A percentile compares a stretch with the other conserved stretches of the same genome.
Conservation (phyloP, 176 grass and related monocot species). For the Alloteropsis semialata region DNA sequence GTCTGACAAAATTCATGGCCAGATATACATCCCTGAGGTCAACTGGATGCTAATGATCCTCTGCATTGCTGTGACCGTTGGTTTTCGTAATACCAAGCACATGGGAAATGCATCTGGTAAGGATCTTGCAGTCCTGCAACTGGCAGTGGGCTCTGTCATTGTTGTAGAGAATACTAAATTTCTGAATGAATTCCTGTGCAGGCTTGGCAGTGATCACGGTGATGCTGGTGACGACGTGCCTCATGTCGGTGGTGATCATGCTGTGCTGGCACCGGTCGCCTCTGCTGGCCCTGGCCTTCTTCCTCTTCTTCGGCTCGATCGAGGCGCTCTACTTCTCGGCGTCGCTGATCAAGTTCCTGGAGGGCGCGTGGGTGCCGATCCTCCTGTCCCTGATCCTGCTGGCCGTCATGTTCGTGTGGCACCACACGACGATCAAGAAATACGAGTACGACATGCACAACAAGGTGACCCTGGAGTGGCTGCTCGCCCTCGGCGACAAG, state of each 20-base stretch:
- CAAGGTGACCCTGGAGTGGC: slow-evolving; percentile 95
- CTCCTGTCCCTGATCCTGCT: slow-evolving; percentile 71
- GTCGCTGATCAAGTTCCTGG: slow-evolving; percentile 87
- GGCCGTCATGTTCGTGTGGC: slow-evolving; percentile 90
- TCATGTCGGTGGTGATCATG: slow-evolving; percentile 80
- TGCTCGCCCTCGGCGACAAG: slow-evolving; percentile 71
- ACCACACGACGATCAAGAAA: slow-evolving; percentile 85
- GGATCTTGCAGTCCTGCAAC: neutral
- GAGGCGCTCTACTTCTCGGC: slow-evolving; percentile 95
- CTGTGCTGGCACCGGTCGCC: slow-evolving; percentile 86
- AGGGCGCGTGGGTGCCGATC: slow-evolving; percentile 88
- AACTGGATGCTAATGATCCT: slow-evolving; percentile 99
- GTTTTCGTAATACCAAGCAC: slow-evolving; percentile 90
- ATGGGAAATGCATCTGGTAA: slow-evolving; percentile 93
- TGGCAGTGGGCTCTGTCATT: too few relatives aligned
- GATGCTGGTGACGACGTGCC: slow-evolving; percentile 93
- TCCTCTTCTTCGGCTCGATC: slow-evolving; percentile 87
- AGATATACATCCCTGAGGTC: slow-evolving; percentile 98
- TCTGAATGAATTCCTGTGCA: slow-evolving; percentile 17
- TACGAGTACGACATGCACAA: slow-evolving; percentile 94
- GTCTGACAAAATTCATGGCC: slow-evolving; percentile 82
- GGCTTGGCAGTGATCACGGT: slow-evolving; percentile 93
- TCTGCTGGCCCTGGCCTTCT: slow-evolving; percentile 58
- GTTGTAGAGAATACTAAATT: neutral
- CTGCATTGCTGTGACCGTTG: slow-evolving; percentile 83